Evolutionary conservation across 1,284 basidiomycete genomes (phyloP).

Genomic region (Pseudozyma pruni): DNA sequence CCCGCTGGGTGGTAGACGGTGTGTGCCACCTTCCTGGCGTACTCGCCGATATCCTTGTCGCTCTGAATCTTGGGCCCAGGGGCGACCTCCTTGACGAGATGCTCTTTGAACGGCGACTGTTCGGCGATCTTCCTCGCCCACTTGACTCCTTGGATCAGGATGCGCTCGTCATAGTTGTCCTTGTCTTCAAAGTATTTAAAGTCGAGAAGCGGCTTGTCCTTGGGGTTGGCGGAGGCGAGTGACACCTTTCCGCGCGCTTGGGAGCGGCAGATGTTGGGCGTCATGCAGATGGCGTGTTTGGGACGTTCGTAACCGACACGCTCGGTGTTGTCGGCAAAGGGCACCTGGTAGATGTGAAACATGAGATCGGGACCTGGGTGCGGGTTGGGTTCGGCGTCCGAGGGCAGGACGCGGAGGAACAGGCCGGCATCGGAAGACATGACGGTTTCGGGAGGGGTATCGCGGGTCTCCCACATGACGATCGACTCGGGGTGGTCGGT

Average conservation of each 20-base stretch:
- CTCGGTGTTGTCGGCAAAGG: slow-evolving; percentile 65
- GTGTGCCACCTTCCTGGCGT: slow-evolving; percentile 66
- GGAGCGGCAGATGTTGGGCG: slow-evolving; percentile 69
- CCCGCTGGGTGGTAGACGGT: slow-evolving; percentile 68
- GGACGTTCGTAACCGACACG: slow-evolving; percentile 66
- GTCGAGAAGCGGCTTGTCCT: slow-evolving; percentile 70
- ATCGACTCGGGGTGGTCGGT: slow-evolving; percentile 71
- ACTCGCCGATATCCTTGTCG: slow-evolving; percentile 64
- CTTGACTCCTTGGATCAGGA: slow-evolving; percentile 72
- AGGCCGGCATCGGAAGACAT: slow-evolving; percentile 68
- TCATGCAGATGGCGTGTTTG: slow-evolving; percentile 69
- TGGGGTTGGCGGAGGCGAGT: slow-evolving; percentile 69
- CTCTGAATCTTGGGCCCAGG: slow-evolving; percentile 65
- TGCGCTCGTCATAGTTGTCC: slow-evolving; percentile 70
- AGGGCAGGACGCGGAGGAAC: slow-evolving; percentile 62
- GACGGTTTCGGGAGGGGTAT: slow-evolving; percentile 67
- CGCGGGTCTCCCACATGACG: slow-evolving; percentile 66
- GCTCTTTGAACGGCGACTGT: slow-evolving; percentile 69
- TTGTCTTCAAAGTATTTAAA: slow-evolving; percentile 71
- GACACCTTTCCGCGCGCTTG: slow-evolving; percentile 68
- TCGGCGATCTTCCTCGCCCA: slow-evolving; percentile 70
- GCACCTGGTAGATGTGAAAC: slow-evolving; percentile 68
- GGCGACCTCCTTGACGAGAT: slow-evolving; percentile 69
- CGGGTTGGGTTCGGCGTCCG: slow-evolving; percentile 51
- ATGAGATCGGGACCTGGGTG: slow-evolving; percentile 67